Conservation (phyloP, 352 stramenopile genomes). For the Phytopythium oedochilum region DNA sequence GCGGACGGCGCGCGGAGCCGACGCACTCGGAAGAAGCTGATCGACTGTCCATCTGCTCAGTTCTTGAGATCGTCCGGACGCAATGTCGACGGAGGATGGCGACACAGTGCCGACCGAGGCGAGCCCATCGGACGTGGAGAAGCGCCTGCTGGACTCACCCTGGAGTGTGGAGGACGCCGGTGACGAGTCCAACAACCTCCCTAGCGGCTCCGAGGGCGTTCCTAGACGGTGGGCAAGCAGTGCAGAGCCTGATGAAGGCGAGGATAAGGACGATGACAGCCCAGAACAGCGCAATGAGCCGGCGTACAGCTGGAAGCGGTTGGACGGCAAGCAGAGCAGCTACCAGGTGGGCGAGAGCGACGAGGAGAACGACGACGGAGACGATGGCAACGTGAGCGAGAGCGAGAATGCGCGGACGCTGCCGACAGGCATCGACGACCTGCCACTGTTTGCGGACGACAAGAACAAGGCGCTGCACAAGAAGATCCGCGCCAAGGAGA, state of each 20-base stretch:
- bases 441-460: conserved; percentile 86
- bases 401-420: conserved; percentile 30
- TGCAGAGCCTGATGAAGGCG: conserved; percentile 8
- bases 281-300: conserved; percentile 14
- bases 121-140: conserved; percentile 11
- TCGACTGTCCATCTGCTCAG: background rate
- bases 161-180: conserved; percentile 18
- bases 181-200: conserved; percentile 4
- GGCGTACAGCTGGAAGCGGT: conserved; percentile 63
- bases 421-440: conserved; percentile 80
- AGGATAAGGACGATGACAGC: conserved; percentile 7
- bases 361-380: conserved; percentile 22
- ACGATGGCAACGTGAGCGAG: conserved; percentile 19
- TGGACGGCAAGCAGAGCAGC: conserved; percentile 33
- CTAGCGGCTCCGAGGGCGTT: background rate
- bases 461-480: conserved; percentile 83
- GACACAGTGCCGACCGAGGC: background rate
- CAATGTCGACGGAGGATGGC: conserved; percentile 8
- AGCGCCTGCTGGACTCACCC: conserved; percentile 12
- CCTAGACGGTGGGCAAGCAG: conserved; percentile 1
- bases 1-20: background rate
- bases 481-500: conserved; percentile 79
- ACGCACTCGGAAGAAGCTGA: background rate
- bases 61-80: background rate
- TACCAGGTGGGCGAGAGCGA: conserved; percentile 22